phyloP scores from a whole-genome alignment of 352 stramenopile genomes.

The Pythium apleroticum region DNA sequence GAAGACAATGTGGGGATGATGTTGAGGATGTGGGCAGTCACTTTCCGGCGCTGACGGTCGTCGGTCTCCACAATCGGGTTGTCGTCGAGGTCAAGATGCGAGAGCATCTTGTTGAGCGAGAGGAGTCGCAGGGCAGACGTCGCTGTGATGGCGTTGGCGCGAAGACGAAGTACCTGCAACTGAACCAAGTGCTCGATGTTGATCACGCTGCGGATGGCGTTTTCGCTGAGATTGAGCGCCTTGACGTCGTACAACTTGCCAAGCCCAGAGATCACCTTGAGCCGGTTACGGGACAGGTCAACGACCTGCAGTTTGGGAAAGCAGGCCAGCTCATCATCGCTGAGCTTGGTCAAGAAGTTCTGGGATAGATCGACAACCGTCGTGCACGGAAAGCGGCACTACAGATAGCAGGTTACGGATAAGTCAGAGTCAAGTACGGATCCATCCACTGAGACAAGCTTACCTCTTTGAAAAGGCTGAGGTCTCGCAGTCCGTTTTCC shows the following conservation, averaged over 20 bases:
- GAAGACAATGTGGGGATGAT: conserved; percentile 63
- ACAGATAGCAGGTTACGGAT: too few relatives aligned
- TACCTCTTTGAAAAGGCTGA: conserved; percentile 63
- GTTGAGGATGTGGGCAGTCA: conserved; percentile 79
- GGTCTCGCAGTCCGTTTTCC: conserved; percentile 49
- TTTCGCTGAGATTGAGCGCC: conserved; percentile 59
- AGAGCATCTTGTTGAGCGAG: conserved; percentile 73
- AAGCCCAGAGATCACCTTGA: conserved; percentile 57
- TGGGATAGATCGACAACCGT: conserved; percentile 58
- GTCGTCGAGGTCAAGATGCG: conserved; percentile 69
- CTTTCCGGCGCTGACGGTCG: conserved; percentile 61
- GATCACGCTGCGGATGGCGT: conserved; percentile 57
- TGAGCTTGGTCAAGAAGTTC: conserved; percentile 61
- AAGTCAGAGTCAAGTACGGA: too few relatives aligned
- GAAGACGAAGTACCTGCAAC: conserved; percentile 58
- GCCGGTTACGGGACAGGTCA: conserved; percentile 55
- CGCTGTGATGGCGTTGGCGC: conserved; percentile 47
- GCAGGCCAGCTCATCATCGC: conserved; percentile 41
- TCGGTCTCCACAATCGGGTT: conserved; percentile 71
- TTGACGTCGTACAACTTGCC: conserved; percentile 56
- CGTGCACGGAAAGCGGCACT: conserved; percentile 64
- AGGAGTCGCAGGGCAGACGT: conserved; percentile 58
- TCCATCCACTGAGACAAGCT: too few relatives aligned
- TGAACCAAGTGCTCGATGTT: conserved; percentile 73
- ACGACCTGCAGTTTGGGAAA: conserved; percentile 72